Conservation (phyloP, 78 protist species). For the Protostelium mycophagum region DNA sequence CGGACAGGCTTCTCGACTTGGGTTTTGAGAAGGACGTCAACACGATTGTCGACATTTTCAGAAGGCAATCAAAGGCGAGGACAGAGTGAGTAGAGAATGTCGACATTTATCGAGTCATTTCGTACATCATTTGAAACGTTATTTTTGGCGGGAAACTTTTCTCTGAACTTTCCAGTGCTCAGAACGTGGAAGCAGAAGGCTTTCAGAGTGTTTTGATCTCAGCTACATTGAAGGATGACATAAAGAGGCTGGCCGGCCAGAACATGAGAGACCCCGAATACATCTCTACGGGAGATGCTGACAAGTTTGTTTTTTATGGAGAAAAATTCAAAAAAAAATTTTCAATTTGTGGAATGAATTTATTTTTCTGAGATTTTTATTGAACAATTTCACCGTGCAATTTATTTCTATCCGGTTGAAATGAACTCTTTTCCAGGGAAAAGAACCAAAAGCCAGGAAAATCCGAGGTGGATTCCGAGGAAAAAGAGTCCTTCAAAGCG, state of each 20-base stretch:
- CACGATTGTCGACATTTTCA: constrained; percentile 23
- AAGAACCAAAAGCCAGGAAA: background rate
- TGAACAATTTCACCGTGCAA: too few species aligned
- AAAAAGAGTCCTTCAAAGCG: background rate
- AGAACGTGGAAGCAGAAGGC: background rate
- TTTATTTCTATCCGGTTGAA: constrained; percentile 8
- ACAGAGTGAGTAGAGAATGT: background rate
- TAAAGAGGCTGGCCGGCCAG: constrained; percentile 76
- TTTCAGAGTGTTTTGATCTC: constrained; percentile 70
- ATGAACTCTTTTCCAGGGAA: background rate
- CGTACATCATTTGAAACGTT: background rate
- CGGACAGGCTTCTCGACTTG: constrained; percentile 82
- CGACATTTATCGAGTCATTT: constrained; percentile 28
- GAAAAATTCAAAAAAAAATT: too few species aligned
- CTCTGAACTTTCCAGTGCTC: too few species aligned
- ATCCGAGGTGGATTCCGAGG: background rate
- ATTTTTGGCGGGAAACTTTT: background rate
- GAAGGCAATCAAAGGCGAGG: constrained; percentile 5
- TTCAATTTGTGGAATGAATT: too few species aligned
- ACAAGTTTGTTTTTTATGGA: background rate
- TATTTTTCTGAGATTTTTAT: too few species aligned
- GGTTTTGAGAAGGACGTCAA: constrained; percentile 74
- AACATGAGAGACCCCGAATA: constrained; percentile 33
- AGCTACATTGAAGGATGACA: constrained; percentile 65
- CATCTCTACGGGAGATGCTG: constrained; percentile 11